Evolutionary conservation across 2,329 filamentous ascomycete species (phyloP), one percentile per base, ranked within the genome.

Genomic region (Hypoxylon sp.): DNA sequence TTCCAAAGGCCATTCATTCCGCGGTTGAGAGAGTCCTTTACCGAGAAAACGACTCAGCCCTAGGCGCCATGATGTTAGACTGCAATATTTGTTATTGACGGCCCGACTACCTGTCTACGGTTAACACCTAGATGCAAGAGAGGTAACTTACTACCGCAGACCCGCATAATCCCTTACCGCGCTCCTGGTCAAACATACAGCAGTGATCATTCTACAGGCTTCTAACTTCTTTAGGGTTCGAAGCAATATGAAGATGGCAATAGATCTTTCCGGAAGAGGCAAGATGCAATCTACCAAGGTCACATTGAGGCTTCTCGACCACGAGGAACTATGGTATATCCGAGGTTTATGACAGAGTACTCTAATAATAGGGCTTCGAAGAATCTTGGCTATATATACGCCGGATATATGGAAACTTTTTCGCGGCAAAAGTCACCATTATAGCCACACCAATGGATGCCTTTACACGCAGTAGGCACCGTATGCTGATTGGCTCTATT

Each of bases 341-440:
- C 5, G 13, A 2, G n/a, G 17, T 41, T 41, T n/a, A 41, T 7
- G 14, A n/a, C 14, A 17, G 14, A n/a, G 3, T n/a, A n/a, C 5
- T 41, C 36, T 41, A 41, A 17, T n/a, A 41, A n/a, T 41, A 41
- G n/a, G 14, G 36, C 14, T 36, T 21, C 2, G 9, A 14, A 9
- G 17, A 25, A 23, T 46, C 46, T 52, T 58, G 52, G 60, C 53
- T 30, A 11, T 51, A 51, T 63, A 46, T 52, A 48, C 23, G 45
- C 60, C 46, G 60, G 52, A 48, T 58, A 63, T 63, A 58, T 63
- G 41, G 51, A 21, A 62, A 32, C 60, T 9, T 25, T 56, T 21
- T 36, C 36, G 28, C 60, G 60, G 60, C 60, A 63, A 63, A 63
- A 63, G 25, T 63, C 52, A 25, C 28, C 23, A 58, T 48, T 52